Conservation (phyloP, 228 moss, liverwort and hornwort species). For the Sphagnum magellanicum region DNA sequence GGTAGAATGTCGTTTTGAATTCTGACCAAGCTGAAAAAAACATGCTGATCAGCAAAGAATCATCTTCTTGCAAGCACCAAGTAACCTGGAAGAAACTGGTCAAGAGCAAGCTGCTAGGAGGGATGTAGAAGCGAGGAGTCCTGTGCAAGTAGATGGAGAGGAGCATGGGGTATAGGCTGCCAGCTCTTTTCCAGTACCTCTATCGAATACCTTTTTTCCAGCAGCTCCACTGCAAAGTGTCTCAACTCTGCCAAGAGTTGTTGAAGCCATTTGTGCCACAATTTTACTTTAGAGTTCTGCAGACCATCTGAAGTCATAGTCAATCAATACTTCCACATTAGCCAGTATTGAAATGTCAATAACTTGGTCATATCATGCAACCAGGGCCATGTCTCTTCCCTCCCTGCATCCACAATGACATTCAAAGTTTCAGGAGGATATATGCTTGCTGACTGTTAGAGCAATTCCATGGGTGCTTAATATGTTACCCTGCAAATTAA, state of each 20-base stretch:
- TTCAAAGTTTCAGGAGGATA: too few relatives aligned
- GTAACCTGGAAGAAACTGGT: too few relatives aligned
- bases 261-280: conserved; percentile 33
- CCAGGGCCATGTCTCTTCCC: conserved; percentile 8
- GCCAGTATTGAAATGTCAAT: background rate
- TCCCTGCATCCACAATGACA: conserved; percentile 11
- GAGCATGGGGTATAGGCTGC: conserved; percentile 35
- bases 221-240: conserved; percentile 50
- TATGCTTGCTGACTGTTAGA: too few relatives aligned
- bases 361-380: conserved; percentile 16
- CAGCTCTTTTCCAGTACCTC: conserved; percentile 26
- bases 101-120: too few relatives aligned
- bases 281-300: conserved; percentile 14
- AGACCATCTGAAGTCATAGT: conserved; percentile 47
- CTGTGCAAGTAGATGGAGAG: conserved; percentile 40
- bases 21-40: too few relatives aligned
- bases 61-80: too few relatives aligned
- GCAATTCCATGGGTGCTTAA: too few relatives aligned
- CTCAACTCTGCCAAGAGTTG: conserved; percentile 28
- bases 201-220: conserved; percentile 25
- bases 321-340: conserved; percentile 22
- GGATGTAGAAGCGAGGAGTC: conserved; percentile 26
- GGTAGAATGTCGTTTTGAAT: too few relatives aligned
- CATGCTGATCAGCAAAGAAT: too few relatives aligned
- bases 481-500: too few relatives aligned